phyloP scores from a whole-genome alignment of 768 basidiomycete species.

The Suillus weaverae region DNA sequence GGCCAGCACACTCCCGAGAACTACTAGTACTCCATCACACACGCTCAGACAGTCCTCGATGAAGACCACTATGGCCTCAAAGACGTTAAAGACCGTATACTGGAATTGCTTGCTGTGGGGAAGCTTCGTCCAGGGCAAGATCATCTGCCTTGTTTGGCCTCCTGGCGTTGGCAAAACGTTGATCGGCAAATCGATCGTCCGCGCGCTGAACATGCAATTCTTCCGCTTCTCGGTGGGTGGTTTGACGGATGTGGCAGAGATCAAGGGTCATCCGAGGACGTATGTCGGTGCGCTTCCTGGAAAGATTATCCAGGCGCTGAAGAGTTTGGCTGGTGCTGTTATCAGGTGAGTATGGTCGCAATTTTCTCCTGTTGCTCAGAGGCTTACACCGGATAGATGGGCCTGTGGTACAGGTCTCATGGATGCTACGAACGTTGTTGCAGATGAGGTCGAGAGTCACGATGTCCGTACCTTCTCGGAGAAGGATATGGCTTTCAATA shows the following conservation, averaged over 20 bases:
- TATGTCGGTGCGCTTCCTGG: slow-evolving; percentile 94
- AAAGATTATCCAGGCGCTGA: slow-evolving; percentile 93
- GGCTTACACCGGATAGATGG: slow-evolving; percentile 56
- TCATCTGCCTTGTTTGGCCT: slow-evolving; percentile 93
- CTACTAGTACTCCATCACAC: slow-evolving; percentile 80
- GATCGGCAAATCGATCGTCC: slow-evolving; percentile 92
- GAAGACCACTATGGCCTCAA: slow-evolving; percentile 93
- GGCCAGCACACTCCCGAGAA: slow-evolving; percentile 93
- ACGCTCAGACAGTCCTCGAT: slow-evolving; percentile 80
- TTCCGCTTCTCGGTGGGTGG: slow-evolving; percentile 98
- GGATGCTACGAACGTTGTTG: slow-evolving; percentile 92
- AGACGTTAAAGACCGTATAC: slow-evolving; percentile 90
- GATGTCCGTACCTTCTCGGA: slow-evolving; percentile 98
- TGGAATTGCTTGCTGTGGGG: slow-evolving; percentile 95
- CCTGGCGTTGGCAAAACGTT: slow-evolving; percentile 98
- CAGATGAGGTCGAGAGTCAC: slow-evolving; percentile 87
- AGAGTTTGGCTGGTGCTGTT: slow-evolving; percentile 95
- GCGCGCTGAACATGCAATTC: slow-evolving; percentile 88
- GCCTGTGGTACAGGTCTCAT: slow-evolving; percentile 97
- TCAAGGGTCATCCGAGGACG: slow-evolving; percentile 97
- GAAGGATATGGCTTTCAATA: slow-evolving; percentile 99
- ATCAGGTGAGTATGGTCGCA: slow-evolving; percentile 68
- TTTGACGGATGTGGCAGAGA: slow-evolving; percentile 96
- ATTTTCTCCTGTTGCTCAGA: slow-evolving; percentile 12
- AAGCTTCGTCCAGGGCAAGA: slow-evolving; percentile 97